These are phyloP conservation scores for Morella rubra DNA, from an alignment of 306 rosid genomes.

Conservation along the genomic window DNA sequence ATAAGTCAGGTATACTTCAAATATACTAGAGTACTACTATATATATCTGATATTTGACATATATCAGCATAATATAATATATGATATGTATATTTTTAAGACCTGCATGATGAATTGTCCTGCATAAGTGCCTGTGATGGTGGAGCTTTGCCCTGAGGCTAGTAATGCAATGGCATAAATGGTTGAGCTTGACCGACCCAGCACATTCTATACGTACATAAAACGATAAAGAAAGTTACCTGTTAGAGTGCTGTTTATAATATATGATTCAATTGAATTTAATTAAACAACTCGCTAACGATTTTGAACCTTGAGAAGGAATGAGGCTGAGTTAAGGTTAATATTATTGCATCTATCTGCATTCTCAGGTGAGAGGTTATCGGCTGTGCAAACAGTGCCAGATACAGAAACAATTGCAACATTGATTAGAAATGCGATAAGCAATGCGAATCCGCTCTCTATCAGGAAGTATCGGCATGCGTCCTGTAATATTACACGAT, in stretches of 20 bases:
- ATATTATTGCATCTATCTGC: slow-evolving; percentile 45
- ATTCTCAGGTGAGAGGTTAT: slow-evolving; percentile 33
- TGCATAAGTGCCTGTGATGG: slow-evolving; percentile 93
- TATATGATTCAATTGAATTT: no score
- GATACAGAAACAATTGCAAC: slow-evolving; percentile 71
- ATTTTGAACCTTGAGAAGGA: slow-evolving; percentile 76
- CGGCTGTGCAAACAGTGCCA: slow-evolving; percentile 54
- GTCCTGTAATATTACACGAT: slow-evolving; percentile 43
- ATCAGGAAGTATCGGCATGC: slow-evolving; percentile 75
- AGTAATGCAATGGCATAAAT: slow-evolving; percentile 80
- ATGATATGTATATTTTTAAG: neutral
- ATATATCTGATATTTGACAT: neutral
- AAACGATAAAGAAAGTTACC: neutral
- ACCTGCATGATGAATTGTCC: slow-evolving; percentile 95
- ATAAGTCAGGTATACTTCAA: neutral
- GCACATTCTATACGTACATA: slow-evolving; percentile 56
- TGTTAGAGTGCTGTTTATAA: neutral
- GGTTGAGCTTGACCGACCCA: slow-evolving; percentile 74
- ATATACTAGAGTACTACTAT: neutral
- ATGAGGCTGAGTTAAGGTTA: slow-evolving; percentile 72
- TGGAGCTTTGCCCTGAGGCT: slow-evolving; percentile 95
- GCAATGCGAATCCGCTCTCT: slow-evolving; percentile 77
- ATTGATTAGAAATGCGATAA: slow-evolving; percentile 78
- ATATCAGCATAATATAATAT: neutral
- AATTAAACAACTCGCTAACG: neutral